phyloP scores from a whole-genome alignment of 768 basidiomycete genomes.

The Tylopilus intermedius region DNA sequence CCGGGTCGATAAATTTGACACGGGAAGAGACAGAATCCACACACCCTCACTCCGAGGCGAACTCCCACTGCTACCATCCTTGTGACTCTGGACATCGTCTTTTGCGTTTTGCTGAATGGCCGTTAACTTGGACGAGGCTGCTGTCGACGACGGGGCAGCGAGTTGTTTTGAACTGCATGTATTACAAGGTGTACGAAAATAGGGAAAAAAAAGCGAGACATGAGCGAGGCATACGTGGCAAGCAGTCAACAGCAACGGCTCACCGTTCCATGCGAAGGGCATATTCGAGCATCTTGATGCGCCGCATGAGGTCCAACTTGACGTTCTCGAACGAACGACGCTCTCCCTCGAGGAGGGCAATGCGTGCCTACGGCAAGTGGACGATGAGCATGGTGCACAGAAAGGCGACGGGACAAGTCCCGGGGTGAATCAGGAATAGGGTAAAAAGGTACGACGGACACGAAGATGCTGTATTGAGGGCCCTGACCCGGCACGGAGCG shows the following conservation, averaged over 20 bases:
- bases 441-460: neutral
- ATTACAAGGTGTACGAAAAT: conserved; percentile 15
- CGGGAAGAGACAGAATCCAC: neutral
- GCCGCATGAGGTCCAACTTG: conserved; percentile 89
- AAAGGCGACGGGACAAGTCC: neutral
- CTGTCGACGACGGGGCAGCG: conserved; percentile 47
- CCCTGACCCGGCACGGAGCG: neutral
- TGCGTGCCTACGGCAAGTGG: conserved; percentile 65
- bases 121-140: conserved; percentile 62
- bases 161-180: conserved; percentile 73
- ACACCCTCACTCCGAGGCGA: conserved; percentile 84
- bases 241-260: conserved; percentile 23
- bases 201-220: conserved; percentile 29
- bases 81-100: conserved; percentile 68
- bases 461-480: neutral
- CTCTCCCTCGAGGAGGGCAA: conserved; percentile 95
- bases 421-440: neutral
- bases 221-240: conserved; percentile 4
- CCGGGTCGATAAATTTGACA: neutral
- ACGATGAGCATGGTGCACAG: conserved; percentile 14
- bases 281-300: conserved; percentile 99
- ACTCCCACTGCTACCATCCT: conserved; percentile 75
- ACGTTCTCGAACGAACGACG: conserved; percentile 96
- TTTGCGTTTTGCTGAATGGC: conserved; percentile 60
- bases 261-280: conserved; percentile 95